Evolutionary conservation across 805 yeast genomes (phyloP).

Genomic region (Helenozyma baotianmanensis): DNA sequence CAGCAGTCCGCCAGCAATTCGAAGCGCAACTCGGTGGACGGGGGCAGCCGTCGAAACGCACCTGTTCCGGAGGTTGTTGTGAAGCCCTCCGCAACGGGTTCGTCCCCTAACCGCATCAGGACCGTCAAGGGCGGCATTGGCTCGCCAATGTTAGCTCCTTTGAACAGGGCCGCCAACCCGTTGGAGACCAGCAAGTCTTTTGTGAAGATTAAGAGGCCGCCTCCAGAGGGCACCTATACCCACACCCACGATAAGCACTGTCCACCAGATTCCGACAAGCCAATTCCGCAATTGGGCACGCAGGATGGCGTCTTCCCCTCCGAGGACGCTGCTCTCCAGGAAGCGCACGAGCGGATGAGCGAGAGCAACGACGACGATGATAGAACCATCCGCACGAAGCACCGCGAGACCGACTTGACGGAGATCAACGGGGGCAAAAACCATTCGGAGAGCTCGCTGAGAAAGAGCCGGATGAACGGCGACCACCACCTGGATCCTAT

Average conservation of each 20-base stretch:
- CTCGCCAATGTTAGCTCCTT: constrained; percentile 15
- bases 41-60: background rate
- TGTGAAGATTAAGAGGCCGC: constrained; percentile 65
- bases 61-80: background rate
- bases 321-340: constrained; percentile 41
- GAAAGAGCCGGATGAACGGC: background rate
- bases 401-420: constrained; percentile 4
- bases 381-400: no score
- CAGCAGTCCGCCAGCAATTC: constrained; percentile 24
- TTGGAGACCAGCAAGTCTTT: constrained; percentile 58
- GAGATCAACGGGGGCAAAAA: constrained; percentile 3
- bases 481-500: constrained; percentile 1
- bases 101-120: constrained; percentile 12
- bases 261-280: constrained; percentile 4
- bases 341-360: constrained; percentile 14
- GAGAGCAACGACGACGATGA: background rate
- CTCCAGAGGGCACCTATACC: constrained; percentile 6
- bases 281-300: constrained; percentile 7
- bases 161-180: constrained; percentile 67
- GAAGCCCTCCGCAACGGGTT: constrained; percentile 5
- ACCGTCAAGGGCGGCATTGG: constrained; percentile 5
- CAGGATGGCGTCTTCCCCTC: constrained; percentile 38
- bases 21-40: constrained; percentile 41
- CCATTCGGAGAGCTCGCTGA: background rate
- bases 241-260: no score